Base-by-base conservation (phyloP, 2,329 filamentous ascomycete species). In the Furcasterigmium sp. region DNA sequence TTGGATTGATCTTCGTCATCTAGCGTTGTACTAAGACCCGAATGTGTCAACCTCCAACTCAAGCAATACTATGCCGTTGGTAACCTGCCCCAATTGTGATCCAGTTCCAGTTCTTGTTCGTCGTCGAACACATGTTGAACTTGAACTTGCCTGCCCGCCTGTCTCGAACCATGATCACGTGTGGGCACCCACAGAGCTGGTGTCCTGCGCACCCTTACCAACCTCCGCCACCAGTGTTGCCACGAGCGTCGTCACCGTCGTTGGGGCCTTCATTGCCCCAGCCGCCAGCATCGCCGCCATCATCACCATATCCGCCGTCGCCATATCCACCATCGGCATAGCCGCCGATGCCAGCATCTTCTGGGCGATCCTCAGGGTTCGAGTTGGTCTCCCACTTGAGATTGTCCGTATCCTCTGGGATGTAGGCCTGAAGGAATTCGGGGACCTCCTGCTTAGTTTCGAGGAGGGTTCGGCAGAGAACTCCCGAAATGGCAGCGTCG, bases 391-490 rank as follows among this genome's bases (percentile, higher is more conserved):
- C 77, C 38, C 79, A 78, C 51, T 73, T 72, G 17, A 76, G 63
- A 17, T 76, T 67, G 37, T 47, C 42, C n/a, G 45, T n/a, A 4
- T 37, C 41, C 4, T 47, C 48, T 0, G 85, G 84, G 44, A 80
- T 66, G 58, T 79, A 81, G 1, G 70, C 51, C 51, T 84, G 59
- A 0, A 97, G 75, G 59, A 97, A 97, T 0, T 94, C 86, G 0
- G 93, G 93, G 20, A 98, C 67, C 0, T 72, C 65, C 63, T 95
- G 89, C 5, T 81, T 73, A 5, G 81, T 87, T 65, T 97, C 91
- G 0, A 95, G 57, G 0, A 98, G 72, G 6, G 88, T 82, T 60
- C 91, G 90, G 29, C 88, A 86, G 1, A 98, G 72, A 2, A 85
- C 80, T 9, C 77, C 73, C 0, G 77, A 89, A 34, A 97, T 68